Percentiles rank a stretch among this genome's conserved stretches.
phyloP scores from a whole-genome alignment of 176 grass and related monocot genomes.

The Carex pumila region DNA sequence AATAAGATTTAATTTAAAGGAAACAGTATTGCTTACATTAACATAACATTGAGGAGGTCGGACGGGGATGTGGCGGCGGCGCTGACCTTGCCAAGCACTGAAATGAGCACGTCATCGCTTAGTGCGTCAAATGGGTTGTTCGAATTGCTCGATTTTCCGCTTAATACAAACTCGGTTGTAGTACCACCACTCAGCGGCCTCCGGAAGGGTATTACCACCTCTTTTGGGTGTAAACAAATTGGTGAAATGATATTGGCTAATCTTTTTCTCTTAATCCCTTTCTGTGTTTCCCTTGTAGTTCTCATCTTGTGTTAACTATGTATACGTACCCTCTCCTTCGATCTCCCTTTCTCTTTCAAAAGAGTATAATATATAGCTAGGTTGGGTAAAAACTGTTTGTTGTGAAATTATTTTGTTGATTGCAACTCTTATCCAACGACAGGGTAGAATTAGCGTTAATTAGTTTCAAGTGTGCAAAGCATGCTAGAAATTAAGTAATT shows the following conservation, averaged over 20 bases:
- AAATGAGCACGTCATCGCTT: conserved; percentile 62
- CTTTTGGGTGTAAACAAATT: neutral
- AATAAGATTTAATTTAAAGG: neutral
- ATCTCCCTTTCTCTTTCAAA: neutral
- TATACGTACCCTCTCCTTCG: neutral
- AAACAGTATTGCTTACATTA: conserved; percentile 37
- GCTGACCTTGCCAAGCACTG: conserved; percentile 49
- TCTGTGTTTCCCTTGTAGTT: neutral
- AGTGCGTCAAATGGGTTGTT: conserved; percentile 52
- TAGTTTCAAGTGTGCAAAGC: neutral
- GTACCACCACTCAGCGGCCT: neutral
- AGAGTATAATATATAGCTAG: neutral
- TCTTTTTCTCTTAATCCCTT: conserved; percentile 2
- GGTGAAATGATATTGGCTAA: neutral
- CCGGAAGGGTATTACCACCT: neutral
- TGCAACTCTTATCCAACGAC: neutral
- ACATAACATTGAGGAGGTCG: conserved; percentile 52
- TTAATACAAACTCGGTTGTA: neutral
- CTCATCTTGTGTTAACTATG: neutral
- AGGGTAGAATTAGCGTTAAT: neutral
- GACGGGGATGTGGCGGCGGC: conserved; percentile 39
- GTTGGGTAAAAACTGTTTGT: neutral
- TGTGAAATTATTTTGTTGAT: neutral
- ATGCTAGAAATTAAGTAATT: neutral
- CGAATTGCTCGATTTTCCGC: neutral